Evolutionary conservation across 257 asterid genomes (phyloP).

Genomic region (Gentiana macrophylla): DNA sequence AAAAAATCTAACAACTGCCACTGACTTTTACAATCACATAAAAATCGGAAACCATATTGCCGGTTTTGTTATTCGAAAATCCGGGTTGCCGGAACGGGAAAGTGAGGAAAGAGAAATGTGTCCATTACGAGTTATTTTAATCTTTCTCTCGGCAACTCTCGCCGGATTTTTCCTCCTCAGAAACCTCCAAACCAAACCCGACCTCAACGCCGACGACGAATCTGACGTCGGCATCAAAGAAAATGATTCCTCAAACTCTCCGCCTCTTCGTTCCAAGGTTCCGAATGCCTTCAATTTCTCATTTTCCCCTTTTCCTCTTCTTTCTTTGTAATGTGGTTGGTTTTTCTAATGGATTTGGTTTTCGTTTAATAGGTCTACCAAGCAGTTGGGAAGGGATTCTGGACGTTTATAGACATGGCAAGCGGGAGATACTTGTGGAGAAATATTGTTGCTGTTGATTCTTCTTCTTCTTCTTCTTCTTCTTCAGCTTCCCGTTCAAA

Average conservation of each 20-base stretch:
- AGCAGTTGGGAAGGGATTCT: slow-evolving; percentile 46
- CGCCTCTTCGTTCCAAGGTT: slow-evolving; percentile 26
- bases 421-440: slow-evolving; percentile 78
- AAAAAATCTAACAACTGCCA: too few species aligned
- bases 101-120: slow-evolving; percentile 18
- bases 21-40: too few species aligned
- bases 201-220: slow-evolving; percentile 1
- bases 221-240: slow-evolving; percentile 5
- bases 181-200: slow-evolving; percentile 25
- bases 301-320: neutral
- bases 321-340: too few species aligned
- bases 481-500: slow-evolving; percentile 8
- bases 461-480: slow-evolving; percentile 14
- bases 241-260: slow-evolving; percentile 8
- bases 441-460: slow-evolving; percentile 42
- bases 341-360: neutral
- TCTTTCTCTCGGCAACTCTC: slow-evolving; percentile 40
- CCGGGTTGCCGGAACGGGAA: slow-evolving; percentile 2
- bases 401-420: slow-evolving; percentile 77
- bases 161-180: slow-evolving; percentile 40
- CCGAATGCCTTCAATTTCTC: neutral
- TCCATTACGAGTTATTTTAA: slow-evolving; percentile 33
- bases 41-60: too few species aligned
- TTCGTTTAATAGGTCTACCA: slow-evolving; percentile 32
- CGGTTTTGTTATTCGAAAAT: too few species aligned